Percentiles rank a stretch among this genome's conserved stretches.
phyloP scores from a whole-genome alignment of 768 basidiomycete genomes.

The Favolaschia claudopus region DNA sequence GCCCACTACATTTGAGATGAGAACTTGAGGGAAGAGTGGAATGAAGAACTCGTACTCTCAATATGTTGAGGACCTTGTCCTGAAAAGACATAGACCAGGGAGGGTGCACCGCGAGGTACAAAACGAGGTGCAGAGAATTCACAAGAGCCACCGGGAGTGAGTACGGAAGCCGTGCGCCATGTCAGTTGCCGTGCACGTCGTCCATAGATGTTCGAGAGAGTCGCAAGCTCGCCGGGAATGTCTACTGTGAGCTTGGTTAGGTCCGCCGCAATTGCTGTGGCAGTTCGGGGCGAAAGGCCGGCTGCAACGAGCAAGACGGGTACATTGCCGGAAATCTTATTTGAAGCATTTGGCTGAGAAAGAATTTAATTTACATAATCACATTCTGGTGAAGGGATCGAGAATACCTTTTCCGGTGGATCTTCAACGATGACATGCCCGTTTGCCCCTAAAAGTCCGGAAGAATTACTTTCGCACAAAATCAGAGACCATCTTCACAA shows the following conservation, averaged over 20 bases:
- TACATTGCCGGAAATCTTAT: background rate
- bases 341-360: too few species aligned
- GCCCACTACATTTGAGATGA: constrained; percentile 41
- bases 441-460: constrained; percentile 53
- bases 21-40: background rate
- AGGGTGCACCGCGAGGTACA: constrained; percentile 32
- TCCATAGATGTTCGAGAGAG: constrained; percentile 29
- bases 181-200: constrained; percentile 42
- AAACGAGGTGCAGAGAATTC: constrained; percentile 38
- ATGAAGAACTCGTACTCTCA: constrained; percentile 36
- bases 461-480: too few species aligned
- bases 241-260: background rate
- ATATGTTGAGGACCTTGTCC: constrained; percentile 49
- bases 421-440: constrained; percentile 49
- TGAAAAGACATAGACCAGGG: constrained; percentile 46
- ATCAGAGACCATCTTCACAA: too few species aligned
- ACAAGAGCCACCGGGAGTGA: background rate
- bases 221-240: background rate
- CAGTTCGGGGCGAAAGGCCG: constrained; percentile 44
- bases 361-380: too few species aligned
- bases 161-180: constrained; percentile 40
- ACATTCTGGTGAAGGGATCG: too few species aligned
- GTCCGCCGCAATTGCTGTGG: constrained; percentile 22
- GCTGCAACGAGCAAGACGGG: constrained; percentile 44
- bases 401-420: too few species aligned